Percentiles rank a stretch among this genome's conserved stretches.
Evolutionary conservation across 768 basidiomycete species (phyloP).

Genomic region (Hemileccinum impolitum): DNA sequence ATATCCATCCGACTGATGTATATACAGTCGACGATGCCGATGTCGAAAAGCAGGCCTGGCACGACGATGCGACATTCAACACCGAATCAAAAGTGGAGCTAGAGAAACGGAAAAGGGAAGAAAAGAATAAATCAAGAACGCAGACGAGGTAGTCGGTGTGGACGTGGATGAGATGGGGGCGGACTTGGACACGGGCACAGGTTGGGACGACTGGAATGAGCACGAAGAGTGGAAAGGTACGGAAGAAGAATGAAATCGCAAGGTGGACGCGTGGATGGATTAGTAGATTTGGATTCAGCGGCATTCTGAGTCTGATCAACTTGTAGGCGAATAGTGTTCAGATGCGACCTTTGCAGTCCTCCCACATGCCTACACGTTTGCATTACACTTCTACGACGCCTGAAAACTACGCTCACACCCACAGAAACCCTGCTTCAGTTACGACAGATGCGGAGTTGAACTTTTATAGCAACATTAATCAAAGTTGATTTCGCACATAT

Average conservation of each 20-base stretch:
- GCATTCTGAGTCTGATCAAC: slow-evolving; percentile 59
- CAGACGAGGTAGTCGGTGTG: slow-evolving; percentile 44
- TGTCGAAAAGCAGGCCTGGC: slow-evolving; percentile 81
- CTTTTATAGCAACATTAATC: too few relatives aligned
- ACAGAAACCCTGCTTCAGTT: slow-evolving; percentile 85
- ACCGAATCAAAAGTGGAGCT: slow-evolving; percentile 25
- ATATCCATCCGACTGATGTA: not conserved
- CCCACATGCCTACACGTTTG: slow-evolving; percentile 88
- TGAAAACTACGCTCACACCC: slow-evolving; percentile 68
- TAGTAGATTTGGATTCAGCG: slow-evolving; percentile 91
- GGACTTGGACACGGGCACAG: slow-evolving; percentile 50
- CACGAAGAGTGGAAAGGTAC: slow-evolving; percentile 82
- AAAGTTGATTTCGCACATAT: too few relatives aligned
- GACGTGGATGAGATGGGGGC: slow-evolving; percentile 51
- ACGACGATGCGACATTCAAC: slow-evolving; percentile 74
- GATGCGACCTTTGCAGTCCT: slow-evolving; percentile 54
- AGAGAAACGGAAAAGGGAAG: slow-evolving; percentile 47
- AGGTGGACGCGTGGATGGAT: slow-evolving; percentile 83
- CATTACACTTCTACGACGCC: slow-evolving; percentile 74
- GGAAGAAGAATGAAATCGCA: slow-evolving; percentile 85
- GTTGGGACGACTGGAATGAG: slow-evolving; percentile 22
- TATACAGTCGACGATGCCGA: slow-evolving; percentile 31
- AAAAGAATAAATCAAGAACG: slow-evolving; percentile 39
- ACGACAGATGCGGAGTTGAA: slow-evolving; percentile 94
- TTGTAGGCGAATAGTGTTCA: not conserved